Conservation (phyloP, 441 rosid genomes). For the Metrosideros polymorpha region DNA sequence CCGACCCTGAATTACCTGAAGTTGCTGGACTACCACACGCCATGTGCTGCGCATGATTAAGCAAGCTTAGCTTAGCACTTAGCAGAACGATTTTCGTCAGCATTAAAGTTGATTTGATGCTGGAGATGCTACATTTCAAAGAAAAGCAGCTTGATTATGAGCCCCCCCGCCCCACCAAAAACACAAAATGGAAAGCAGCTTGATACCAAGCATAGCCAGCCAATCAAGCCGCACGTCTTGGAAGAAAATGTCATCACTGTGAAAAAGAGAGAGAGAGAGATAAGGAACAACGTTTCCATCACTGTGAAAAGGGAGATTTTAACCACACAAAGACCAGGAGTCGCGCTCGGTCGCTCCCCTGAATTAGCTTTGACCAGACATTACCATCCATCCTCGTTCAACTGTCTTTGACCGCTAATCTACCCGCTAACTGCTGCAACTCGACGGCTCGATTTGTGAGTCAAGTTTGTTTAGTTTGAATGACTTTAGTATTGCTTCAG, state of each 20-base stretch:
- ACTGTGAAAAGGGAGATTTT: not conserved
- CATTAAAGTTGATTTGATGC: not conserved
- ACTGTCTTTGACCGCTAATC: not conserved
- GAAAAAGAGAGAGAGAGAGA: not conserved
- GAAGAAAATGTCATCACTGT: not conserved
- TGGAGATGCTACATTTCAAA: not conserved
- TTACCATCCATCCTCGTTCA: not conserved
- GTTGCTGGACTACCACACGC: not conserved
- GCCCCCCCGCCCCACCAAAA: not conserved
- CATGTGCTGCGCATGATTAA: not conserved
- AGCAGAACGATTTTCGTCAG: not conserved
- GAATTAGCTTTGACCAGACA: not conserved
- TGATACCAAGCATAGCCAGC: not conserved
- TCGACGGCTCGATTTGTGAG: not conserved
- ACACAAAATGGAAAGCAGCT: not conserved
- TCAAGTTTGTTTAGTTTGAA: not conserved
- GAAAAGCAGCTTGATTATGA: not conserved
- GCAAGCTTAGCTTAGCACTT: not conserved
- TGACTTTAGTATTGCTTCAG: not conserved
- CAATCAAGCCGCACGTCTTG: not conserved
- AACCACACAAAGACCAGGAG: not conserved
- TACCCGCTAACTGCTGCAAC: not conserved
- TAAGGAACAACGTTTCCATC: not conserved
- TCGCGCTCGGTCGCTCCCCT: not conserved
- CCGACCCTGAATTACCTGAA: not conserved